Evolutionary conservation across 2,329 filamentous ascomycete genomes (phyloP), one percentile per base, ranked within the genome.

Genomic region (Sporothrix curviconia): DNA sequence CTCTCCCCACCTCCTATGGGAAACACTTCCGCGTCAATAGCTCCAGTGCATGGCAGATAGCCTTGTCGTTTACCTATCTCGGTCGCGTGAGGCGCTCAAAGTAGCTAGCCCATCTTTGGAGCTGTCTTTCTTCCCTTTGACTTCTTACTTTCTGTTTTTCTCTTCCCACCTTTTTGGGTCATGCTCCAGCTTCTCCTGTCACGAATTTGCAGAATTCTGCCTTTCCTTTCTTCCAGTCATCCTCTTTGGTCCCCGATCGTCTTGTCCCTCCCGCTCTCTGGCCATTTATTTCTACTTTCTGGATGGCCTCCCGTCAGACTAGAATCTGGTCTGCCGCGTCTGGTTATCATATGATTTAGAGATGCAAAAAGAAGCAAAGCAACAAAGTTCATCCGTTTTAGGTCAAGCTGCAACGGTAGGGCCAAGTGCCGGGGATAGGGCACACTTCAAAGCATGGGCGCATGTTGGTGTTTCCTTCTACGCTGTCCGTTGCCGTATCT

Each of bases 271-370:
- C 40, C 5, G 9, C 40, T 9, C 19, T 19, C 19, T 44, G 24
- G n/a, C n/a, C 8, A 25, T 17, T 22, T 28, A 24, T 50, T 8
- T 24, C 46, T 37, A 24, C 46, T 24, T 32, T 24, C n/a, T 24
- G 30, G 19, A 17, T 24, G 19, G 34, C 24, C 46, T 50, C 46
- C 30, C 30, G 19, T n/a, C 4, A 7, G n/a, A 30, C 17, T 9
- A 30, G 46, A n/a, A 36, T 36, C 17, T 25, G 36, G 46, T 36
- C 46, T 12, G 46, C 46, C 19, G 30, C 30, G 12, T n/a, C n/a
- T n/a, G n/a, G n/a, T n/a, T n/a, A n/a, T 50, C 46, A 50, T 50
- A 36, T 50, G 46, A 50, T 50, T 50, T 50, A 4, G 11, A 37
- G 17, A 36, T 8, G 30, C 24, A 46, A 28, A n/a, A n/a, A 32